Conservation (phyloP, 352 stramenopile species). For the Elongisporangium undulatum region DNA sequence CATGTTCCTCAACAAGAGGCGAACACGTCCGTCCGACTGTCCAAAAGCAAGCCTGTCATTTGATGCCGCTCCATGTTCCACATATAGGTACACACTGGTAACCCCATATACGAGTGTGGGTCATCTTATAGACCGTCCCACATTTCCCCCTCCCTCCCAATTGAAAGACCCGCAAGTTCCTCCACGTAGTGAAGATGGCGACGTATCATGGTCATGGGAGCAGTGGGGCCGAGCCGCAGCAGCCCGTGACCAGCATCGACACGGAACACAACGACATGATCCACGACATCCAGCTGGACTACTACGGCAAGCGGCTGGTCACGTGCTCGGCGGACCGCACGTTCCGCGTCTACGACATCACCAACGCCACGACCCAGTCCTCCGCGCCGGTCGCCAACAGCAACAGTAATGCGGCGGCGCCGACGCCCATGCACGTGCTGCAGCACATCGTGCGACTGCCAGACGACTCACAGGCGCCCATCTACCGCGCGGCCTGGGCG, state of each 20-base stretch:
- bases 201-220: background rate
- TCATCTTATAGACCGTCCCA: background rate
- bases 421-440: constrained; percentile 26
- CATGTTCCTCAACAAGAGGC: constrained; percentile 22
- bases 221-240: constrained; percentile 14
- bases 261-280: constrained; percentile 89
- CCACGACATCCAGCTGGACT: constrained; percentile 87
- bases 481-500: constrained; percentile 80
- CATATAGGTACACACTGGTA: constrained; percentile 1
- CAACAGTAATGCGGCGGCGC: background rate
- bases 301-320: constrained; percentile 80
- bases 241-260: constrained; percentile 62
- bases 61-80: background rate
- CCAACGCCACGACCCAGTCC: constrained; percentile 28
- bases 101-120: background rate
- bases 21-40: background rate
- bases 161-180: background rate
- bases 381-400: constrained; percentile 12
- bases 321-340: constrained; percentile 82
- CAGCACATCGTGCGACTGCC: constrained; percentile 58
- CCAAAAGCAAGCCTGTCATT: constrained; percentile 5
- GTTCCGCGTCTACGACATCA: constrained; percentile 83
- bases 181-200: background rate
- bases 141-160: background rate
- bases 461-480: constrained; percentile 61